Base-by-base conservation (phyloP, 176 grass and related monocot species). In the Saccharum spontaneum region DNA sequence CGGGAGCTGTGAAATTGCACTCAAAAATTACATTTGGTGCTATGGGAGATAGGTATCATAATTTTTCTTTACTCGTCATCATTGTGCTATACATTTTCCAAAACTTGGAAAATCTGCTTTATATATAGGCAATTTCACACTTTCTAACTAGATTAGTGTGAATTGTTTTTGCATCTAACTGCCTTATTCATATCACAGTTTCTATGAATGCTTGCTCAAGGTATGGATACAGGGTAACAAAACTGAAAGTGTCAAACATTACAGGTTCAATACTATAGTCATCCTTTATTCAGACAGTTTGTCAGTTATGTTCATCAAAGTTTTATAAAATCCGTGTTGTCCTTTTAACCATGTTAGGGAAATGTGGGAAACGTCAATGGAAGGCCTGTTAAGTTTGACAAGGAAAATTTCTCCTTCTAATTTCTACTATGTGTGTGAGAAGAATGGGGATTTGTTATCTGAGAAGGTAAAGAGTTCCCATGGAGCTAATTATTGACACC, bases 341-440 rank as follows among this genome's bases (percentile, higher is more conserved):
- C 40, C 40, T 41, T 41, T 41, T 41, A 41, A 41, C 40, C 7
- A 41, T 41, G 40, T 41, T 41, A 41, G 8, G 40, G 8, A 41
- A 41, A 41, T 98, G 95, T 98, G 95, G 95, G 95, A 98, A 48
- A 95, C 87, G 84, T 98, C 96, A 85, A 98, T 98, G 96, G 96
- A 98, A 87, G 96, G 96, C 68, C 79, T 98, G 77, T 28, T 90
- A 83, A 98, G 91, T 82, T 91, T 98, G 81, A 87, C 88, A 46
- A 90, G 41, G 78, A 94, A 87, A 94, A 94, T 89, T 61, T 89
- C 96, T 28, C 28, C 28, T 6, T 95, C 93, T 82, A 95, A 87
- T 89, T 98, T 89, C 84, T 69, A 86, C 48, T 98, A 98, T 78
- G 95, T 98, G 18, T 98, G 93, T 73, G 96, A 98, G 78, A 94